phyloP scores from a whole-genome alignment of 164 flowering plant species.

The Protea cynaroides region DNA sequence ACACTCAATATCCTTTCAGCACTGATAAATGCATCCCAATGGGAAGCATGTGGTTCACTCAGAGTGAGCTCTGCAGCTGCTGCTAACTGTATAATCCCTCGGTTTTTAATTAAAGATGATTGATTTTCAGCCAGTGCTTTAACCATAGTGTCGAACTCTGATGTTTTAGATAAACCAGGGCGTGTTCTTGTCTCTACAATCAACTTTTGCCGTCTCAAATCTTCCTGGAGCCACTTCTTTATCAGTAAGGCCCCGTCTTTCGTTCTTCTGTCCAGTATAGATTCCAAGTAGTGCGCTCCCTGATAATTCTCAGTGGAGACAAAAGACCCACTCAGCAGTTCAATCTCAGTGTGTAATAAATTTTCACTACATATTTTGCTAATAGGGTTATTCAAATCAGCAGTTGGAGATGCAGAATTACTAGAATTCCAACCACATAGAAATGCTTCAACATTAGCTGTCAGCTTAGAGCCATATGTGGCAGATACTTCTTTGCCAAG shows the following conservation, averaged over 20 bases:
- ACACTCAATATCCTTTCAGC: conserved; percentile 78
- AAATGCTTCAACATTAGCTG: conserved; percentile 55
- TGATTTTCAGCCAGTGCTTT: conserved; percentile 59
- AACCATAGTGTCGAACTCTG: conserved; percentile 58
- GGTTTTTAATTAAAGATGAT: conserved; percentile 59
- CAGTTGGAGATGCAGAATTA: conserved; percentile 20
- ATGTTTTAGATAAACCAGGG: conserved; percentile 50
- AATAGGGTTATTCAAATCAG: conserved; percentile 27
- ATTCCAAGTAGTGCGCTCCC: conserved; percentile 75
- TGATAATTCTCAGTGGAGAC: conserved; percentile 63
- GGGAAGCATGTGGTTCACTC: conserved; percentile 53
- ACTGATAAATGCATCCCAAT: conserved; percentile 84
- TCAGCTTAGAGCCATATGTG: conserved; percentile 25
- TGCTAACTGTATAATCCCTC: conserved; percentile 85
- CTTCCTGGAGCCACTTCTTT: conserved; percentile 88
- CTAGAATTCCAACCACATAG: conserved; percentile 59
- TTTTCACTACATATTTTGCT: conserved; percentile 23
- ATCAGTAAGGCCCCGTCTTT: conserved; percentile 77
- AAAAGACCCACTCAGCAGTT: conserved; percentile 62
- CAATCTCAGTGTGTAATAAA: conserved; percentile 15
- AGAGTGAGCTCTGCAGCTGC: conserved; percentile 57
- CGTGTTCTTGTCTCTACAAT: conserved; percentile 44
- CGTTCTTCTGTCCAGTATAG: conserved; percentile 68
- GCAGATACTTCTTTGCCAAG: conserved; percentile 36
- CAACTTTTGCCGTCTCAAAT: conserved; percentile 54